Base-by-base conservation (phyloP, 257 asterid genomes). In the Solanum etuberosum region DNA sequence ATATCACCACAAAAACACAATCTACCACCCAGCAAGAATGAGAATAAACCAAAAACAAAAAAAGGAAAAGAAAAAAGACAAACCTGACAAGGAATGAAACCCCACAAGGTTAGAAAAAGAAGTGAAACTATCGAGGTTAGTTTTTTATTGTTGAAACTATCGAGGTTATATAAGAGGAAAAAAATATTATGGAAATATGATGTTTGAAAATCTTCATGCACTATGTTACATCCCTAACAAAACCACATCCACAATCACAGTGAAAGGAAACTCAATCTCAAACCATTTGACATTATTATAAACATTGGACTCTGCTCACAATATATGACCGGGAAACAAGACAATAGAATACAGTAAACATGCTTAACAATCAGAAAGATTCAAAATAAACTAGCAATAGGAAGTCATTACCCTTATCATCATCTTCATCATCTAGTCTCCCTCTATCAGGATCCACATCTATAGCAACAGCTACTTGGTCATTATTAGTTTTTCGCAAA, bases 401-500 rank as follows among this genome's bases (percentile, higher is more conserved):
- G 73, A 34, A 48, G 54, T 8, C 71, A 87, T 88, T 90, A 97
- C 99, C 98, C 93, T 97, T 95, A 93, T 97, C 99, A 84, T 96
- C 99, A 88, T 93, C 97, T 57, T 96, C 98, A 51, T 95, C 98
- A 86, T 93, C 98, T 90, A 92, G 87, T 68, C 90, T 88, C 89
- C 91, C 92, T 71, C 89, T 87, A 86, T 90, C 89, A 83, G 90
- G 93, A 92, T 96, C 94, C 90, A 89, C 83, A 93, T 97, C 99
- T 87, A 97, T 92, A 76, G 99, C 98, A 90, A 97, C 88, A 48
- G 99, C 96, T 89, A 95, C 96, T 86, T 95, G 99, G 87, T 97
- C 99, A 85, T 87, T 95, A 86, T 96, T 96, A 27, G 92, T 80
- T 93, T 97, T 97, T 87, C 99, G 95, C 91, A 94, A 92, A 92